phyloP scores from a whole-genome alignment of 148 eudicot genomes.

The Linanthus parryae region DNA sequence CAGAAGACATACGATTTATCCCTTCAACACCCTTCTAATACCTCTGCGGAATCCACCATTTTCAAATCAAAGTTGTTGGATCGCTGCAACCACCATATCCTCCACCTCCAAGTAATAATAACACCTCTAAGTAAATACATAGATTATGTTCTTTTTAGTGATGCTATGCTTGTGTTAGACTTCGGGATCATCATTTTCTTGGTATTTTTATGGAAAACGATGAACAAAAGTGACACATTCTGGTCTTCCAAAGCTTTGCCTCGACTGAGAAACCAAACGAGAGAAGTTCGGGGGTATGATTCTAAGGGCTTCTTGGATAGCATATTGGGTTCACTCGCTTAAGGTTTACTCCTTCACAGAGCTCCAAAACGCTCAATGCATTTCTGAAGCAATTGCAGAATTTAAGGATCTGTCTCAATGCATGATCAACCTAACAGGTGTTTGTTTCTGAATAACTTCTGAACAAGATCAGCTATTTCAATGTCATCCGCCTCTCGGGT shows the following conservation, averaged over 20 bases:
- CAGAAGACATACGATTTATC: conserved; percentile 34
- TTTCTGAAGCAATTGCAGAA: conserved; percentile 50
- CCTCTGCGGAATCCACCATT: conserved; percentile 58
- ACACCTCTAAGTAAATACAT: conserved; percentile 34
- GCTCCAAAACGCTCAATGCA: conserved; percentile 61
- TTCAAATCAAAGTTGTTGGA: conserved; percentile 24
- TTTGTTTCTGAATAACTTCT: conserved; percentile 59
- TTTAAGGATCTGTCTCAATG: conserved; percentile 82
- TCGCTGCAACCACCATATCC: conserved; percentile 34
- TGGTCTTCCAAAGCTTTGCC: conserved; percentile 42
- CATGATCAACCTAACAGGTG: conserved; percentile 63
- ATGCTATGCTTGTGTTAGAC: conserved; percentile 19
- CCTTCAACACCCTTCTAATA: conserved; percentile 63
- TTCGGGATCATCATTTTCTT: conserved; percentile 28
- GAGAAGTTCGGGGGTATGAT: conserved; percentile 35
- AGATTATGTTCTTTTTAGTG: conserved; percentile 52
- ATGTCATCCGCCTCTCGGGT: conserved; percentile 64
- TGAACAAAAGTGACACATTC: conserved; percentile 22
- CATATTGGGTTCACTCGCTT: conserved; percentile 62
- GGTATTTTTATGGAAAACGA: conserved; percentile 22
- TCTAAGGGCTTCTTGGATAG: conserved; percentile 55
- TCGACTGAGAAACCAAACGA: conserved; percentile 46
- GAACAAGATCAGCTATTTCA: conserved; percentile 77
- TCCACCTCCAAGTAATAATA: conserved; percentile 15
- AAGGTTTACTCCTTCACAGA: conserved; percentile 59